Percentiles rank a stretch among this genome's conserved stretches.
phyloP scores from a whole-genome alignment of 2,329 filamentous ascomycete species.

The Colletotrichum ledebouriae region DNA sequence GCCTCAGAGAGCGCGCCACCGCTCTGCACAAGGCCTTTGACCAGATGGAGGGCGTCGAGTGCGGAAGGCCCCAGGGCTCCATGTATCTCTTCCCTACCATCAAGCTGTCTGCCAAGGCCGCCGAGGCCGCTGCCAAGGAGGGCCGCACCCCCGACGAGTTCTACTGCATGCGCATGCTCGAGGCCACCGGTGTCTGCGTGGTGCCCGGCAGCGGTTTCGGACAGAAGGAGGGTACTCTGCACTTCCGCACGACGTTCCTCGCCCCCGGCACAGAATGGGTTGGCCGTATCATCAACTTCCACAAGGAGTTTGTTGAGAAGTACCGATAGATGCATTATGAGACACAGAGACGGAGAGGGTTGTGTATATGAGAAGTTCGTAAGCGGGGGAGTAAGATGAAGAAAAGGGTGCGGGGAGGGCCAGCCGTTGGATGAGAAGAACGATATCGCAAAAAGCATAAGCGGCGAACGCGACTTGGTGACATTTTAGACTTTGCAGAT shows the following conservation, averaged over 20 bases:
- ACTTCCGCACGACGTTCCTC: slow-evolving; percentile 97
- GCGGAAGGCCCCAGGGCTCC: slow-evolving; percentile 88
- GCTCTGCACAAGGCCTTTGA: slow-evolving; percentile 92
- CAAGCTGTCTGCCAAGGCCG: slow-evolving; percentile 79
- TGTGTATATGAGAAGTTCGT: background rate
- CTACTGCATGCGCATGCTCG: slow-evolving; percentile 91
- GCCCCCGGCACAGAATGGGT: slow-evolving; percentile 98
- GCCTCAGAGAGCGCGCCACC: slow-evolving; percentile 82
- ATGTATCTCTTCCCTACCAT: slow-evolving; percentile 99
- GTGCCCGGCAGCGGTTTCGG: slow-evolving; percentile 95
- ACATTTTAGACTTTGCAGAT: background rate
- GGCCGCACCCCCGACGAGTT: slow-evolving; percentile 88
- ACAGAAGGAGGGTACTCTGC: slow-evolving; percentile 89
- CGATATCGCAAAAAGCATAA: slow-evolving; percentile 7
- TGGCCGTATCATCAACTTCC: slow-evolving; percentile 87
- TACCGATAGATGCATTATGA: slow-evolving; percentile 62
- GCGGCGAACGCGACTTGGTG: slow-evolving; percentile 12
- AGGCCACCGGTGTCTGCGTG: slow-evolving; percentile 94
- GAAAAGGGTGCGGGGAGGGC: slow-evolving; percentile 17
- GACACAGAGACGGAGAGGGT: background rate
- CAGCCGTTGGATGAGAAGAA: slow-evolving; percentile 12
- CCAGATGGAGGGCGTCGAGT: slow-evolving; percentile 96
- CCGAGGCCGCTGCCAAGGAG: slow-evolving; percentile 80
- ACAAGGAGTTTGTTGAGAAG: slow-evolving; percentile 90
- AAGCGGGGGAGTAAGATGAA: background rate